These are phyloP conservation scores for Papiliotrema terrestris DNA, from an alignment of 1,284 basidiomycete genomes.

Conservation along the genomic window DNA sequence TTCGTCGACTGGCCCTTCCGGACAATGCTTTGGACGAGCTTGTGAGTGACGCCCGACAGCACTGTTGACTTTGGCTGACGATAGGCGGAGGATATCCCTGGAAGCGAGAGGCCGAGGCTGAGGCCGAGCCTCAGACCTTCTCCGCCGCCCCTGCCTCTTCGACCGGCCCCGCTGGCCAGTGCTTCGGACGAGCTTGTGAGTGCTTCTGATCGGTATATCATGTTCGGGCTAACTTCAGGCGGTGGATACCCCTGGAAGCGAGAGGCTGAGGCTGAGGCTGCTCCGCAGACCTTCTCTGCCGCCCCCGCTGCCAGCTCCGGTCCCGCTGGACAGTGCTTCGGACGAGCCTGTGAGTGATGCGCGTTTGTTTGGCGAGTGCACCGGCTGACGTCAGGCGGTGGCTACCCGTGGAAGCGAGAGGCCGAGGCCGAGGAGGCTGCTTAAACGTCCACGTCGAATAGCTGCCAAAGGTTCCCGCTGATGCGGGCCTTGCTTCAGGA, in stretches of 20 bases:
- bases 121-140: constrained; percentile 12
- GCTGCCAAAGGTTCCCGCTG: too few relatives aligned
- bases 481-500: too few relatives aligned
- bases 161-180: not conserved
- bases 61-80: not conserved
- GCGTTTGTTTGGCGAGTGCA: too few relatives aligned
- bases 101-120: constrained; percentile 23
- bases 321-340: too few relatives aligned
- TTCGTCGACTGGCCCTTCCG: not conserved
- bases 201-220: too few relatives aligned
- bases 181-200: too few relatives aligned
- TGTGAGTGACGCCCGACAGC: not conserved
- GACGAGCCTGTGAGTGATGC: too few relatives aligned
- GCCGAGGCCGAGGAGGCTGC: not conserved
- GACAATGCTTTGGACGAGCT: constrained; percentile 5
- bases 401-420: not conserved
- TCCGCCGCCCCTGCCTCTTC: constrained; percentile 1
- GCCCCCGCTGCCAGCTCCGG: too few relatives aligned
- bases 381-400: not conserved
- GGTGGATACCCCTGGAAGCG: not conserved
- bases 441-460: too few relatives aligned
- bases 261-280: not conserved
- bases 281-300: too few relatives aligned
- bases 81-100: constrained; percentile 12
- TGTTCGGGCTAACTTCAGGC: not conserved